Percentiles rank a stretch among this genome's conserved stretches.
These are phyloP conservation scores for Leishmania arabica DNA, from an alignment of 208 protist species.

Conservation along the genomic window DNA sequence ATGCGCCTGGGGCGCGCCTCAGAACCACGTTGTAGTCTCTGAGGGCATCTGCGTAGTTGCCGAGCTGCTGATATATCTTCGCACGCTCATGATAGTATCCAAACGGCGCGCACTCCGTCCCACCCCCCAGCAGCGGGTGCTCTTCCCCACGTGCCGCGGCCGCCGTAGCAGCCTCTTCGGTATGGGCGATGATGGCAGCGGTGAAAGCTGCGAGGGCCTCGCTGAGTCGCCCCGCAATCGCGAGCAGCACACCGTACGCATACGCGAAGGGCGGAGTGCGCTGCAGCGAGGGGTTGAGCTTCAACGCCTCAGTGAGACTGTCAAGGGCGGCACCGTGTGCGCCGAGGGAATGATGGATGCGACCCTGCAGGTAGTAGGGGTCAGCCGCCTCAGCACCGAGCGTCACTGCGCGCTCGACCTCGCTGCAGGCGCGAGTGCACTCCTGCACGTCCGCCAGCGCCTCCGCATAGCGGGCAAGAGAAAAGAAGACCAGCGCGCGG, in stretches of 20 bases:
- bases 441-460: constrained; percentile 40
- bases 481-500: constrained; percentile 49
- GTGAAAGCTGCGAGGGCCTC: constrained; percentile 52
- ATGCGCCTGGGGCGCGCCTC: background rate
- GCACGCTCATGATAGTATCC: constrained; percentile 84
- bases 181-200: constrained; percentile 43
- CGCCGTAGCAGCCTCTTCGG: background rate
- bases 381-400: constrained; percentile 27
- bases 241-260: constrained; percentile 52
- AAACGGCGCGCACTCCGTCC: background rate
- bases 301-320: constrained; percentile 58
- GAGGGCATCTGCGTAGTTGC: constrained; percentile 53
- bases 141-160: background rate
- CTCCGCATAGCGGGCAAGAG: constrained; percentile 42
- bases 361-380: constrained; percentile 80
- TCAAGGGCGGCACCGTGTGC: constrained; percentile 49
- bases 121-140: too few relatives aligned
- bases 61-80: constrained; percentile 77
- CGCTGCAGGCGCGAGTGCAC: constrained; percentile 36
- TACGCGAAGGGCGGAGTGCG: constrained; percentile 49
- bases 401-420: background rate
- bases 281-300: constrained; percentile 42
- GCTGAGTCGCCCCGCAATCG: constrained; percentile 23
- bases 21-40: constrained; percentile 86
- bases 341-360: constrained; percentile 71